Base-by-base conservation (phyloP, 2,329 filamentous ascomycete species). In the Microascus cirrosus region DNA sequence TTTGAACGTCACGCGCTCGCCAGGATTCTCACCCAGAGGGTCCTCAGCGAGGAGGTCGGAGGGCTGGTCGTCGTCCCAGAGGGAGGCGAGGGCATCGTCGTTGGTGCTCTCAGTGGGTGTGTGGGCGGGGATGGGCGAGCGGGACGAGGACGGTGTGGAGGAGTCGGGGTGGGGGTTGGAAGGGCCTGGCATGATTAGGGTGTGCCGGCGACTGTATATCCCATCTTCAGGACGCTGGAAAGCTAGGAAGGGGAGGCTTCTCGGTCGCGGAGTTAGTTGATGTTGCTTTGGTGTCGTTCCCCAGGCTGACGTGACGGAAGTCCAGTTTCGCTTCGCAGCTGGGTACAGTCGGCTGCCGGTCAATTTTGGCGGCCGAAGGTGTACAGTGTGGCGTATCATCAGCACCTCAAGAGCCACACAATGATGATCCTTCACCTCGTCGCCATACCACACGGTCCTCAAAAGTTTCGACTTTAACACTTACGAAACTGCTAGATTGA, bases 1-100 rank as follows among this genome's bases (percentile, higher is more conserved):
- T 74, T 89, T 90, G 73, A 90, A 90, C 36, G 86, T 87, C 57
- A 88, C 71, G 32, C 78, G 74, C 54, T 80, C 75, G 58, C 73
- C 70, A 36, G 80, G 66, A 51, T 75, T 72, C 55, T 74, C 71
- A 58, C 75, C 73, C 59, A 85, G 70, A 22, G 83, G 81, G 66
- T 86, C 83, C 54, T 82, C 75, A 51, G 72, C 74, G 57, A 86
- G 73, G 39, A 82, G 62, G 56, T 70, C 67, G 56, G 64, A 65
- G 7, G 32, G 32, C 48, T 60, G 61, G 60, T 78, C 72, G 63
- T 79, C 74, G 61, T 68, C 66, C 61, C 68, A 69, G 45, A 76
- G 67, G 53, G 74, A 67, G 65, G 77, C 73, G 62, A 77, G 67
- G 58, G 83, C 74, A 67, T 81, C 77, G 63, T 73, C 68, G 53